phyloP scores from a whole-genome alignment of 2,329 filamentous ascomycete species.

The Colletotrichum coccodes region DNA sequence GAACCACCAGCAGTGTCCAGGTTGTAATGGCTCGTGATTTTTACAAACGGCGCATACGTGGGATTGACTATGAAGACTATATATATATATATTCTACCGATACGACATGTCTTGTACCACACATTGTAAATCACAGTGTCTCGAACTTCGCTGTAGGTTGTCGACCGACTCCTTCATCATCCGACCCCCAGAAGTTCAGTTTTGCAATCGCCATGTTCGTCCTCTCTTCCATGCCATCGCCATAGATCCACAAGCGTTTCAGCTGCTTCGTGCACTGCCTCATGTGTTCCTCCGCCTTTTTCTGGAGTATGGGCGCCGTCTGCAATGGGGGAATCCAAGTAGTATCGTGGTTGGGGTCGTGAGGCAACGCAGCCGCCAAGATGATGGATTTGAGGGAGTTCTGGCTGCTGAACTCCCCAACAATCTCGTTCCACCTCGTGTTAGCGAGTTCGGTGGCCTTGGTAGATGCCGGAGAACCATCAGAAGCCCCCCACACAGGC shows the following conservation, averaged over 20 bases:
- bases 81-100: too few species aligned
- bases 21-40: too few species aligned
- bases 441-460: neutral
- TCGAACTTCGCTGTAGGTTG: neutral
- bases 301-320: neutral
- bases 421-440: neutral
- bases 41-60: too few species aligned
- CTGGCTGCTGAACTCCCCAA: neutral
- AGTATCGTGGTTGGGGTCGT: neutral
- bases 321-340: neutral
- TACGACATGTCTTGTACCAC: too few species aligned
- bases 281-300: neutral
- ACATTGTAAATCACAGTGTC: neutral
- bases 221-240: slow-evolving; percentile 7
- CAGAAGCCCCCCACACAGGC: neutral
- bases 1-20: too few species aligned
- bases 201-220: slow-evolving; percentile 15
- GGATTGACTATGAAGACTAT: neutral
- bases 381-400: neutral
- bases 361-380: neutral
- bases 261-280: neutral
- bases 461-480: neutral
- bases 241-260: neutral
- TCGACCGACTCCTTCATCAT: neutral
- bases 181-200: slow-evolving; percentile 8